Evolutionary conservation across 2,329 filamentous ascomycete genomes (phyloP).

Genomic region (Onygenales sp.): DNA sequence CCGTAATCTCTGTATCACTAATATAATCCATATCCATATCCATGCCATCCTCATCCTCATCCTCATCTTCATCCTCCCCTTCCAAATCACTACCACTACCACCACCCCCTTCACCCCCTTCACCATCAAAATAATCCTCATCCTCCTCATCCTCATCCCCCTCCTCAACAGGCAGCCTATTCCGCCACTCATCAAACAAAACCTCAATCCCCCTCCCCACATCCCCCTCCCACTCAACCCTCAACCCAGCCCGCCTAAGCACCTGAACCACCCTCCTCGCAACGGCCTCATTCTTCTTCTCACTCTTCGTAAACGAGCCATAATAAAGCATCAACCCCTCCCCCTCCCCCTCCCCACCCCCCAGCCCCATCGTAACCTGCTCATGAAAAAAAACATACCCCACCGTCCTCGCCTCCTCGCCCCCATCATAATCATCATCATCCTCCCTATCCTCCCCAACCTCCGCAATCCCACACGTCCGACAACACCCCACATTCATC

Average conservation of each 20-base stretch:
- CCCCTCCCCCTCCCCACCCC: not conserved
- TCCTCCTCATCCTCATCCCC: not conserved
- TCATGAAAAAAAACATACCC: not conserved
- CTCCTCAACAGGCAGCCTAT: not conserved
- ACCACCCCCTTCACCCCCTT: no score
- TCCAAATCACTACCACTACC: no score
- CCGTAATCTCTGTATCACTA: not conserved
- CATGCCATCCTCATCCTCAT: not conserved
- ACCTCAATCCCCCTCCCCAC: not conserved
- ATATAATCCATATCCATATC: not conserved
- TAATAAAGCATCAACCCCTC: not conserved
- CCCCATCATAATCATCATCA: not conserved
- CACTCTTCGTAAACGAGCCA: not conserved
- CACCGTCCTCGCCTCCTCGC: not conserved
- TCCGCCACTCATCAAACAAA: not conserved
- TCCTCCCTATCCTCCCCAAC: not conserved
- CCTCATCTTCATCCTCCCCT: not conserved
- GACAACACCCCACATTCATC: not conserved
- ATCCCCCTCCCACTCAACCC: not conserved
- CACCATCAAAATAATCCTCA: not conserved
- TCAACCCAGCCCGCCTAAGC: not conserved
- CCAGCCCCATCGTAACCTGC: not conserved
- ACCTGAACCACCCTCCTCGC: not conserved
- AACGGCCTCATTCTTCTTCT: not conserved
- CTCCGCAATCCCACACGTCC: not conserved